These are phyloP conservation scores for Ballota nigra DNA, from an alignment of 257 asterid genomes.

Conservation along the genomic window DNA sequence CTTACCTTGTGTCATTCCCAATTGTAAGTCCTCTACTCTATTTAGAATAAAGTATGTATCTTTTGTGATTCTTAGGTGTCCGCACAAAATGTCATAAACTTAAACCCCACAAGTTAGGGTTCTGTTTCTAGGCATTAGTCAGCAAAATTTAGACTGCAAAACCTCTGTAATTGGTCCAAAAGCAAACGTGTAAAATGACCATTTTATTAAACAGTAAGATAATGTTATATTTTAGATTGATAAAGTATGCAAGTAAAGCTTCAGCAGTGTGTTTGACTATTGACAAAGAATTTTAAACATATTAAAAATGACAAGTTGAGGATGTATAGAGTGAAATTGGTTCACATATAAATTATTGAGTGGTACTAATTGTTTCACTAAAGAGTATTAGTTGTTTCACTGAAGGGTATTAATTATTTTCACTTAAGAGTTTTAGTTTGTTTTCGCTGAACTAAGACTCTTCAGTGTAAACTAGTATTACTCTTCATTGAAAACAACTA, in stretches of 20 bases:
- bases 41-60: too few relatives aligned
- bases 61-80: not conserved
- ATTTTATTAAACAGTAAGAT: not conserved
- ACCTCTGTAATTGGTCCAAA: not conserved
- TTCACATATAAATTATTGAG: too few relatives aligned
- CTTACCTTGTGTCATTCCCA: conserved; percentile 77
- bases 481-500: too few relatives aligned
- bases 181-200: not conserved
- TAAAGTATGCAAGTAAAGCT: not conserved
- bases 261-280: not conserved
- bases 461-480: too few relatives aligned
- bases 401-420: too few relatives aligned
- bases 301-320: too few relatives aligned
- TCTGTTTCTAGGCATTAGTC: not conserved
- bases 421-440: too few relatives aligned
- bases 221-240: conserved; percentile 2
- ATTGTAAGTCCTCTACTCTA: conserved; percentile 46
- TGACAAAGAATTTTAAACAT: not conserved
- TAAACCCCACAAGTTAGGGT: not conserved
- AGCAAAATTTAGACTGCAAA: not conserved
- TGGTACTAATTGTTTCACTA: too few relatives aligned
- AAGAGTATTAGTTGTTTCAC: too few relatives aligned
- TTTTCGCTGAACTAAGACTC: too few relatives aligned
- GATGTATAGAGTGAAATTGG: too few relatives aligned
- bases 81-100: not conserved